These are phyloP conservation scores for Vigna unguiculata DNA, from an alignment of 306 rosid species.

Conservation along the genomic window DNA sequence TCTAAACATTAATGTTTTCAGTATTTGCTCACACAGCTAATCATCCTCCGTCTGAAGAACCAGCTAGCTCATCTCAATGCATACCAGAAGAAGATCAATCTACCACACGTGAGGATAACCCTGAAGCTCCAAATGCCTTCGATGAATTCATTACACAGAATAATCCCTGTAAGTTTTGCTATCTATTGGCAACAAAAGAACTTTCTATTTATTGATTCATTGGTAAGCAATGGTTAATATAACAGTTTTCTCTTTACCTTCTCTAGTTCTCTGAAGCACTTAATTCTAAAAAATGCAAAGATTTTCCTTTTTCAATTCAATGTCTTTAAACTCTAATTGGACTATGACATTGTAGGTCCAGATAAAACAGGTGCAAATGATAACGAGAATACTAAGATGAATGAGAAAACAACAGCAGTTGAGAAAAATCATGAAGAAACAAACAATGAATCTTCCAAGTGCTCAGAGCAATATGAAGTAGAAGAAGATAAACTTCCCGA, in stretches of 20 bases:
- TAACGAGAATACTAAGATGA: conserved; percentile 23
- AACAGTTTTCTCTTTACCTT: background rate
- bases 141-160: conserved; percentile 54
- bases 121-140: conserved; percentile 49
- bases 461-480: conserved; percentile 48
- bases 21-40: conserved; percentile 39
- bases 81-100: conserved; percentile 52
- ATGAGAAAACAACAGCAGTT: conserved; percentile 38
- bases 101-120: conserved; percentile 50
- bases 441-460: conserved; percentile 42
- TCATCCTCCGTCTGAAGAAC: conserved; percentile 45
- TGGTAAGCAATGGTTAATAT: background rate
- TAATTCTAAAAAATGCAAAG: conserved; percentile 6
- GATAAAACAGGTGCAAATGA: conserved; percentile 38
- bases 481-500: conserved; percentile 72
- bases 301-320: conserved; percentile 15
- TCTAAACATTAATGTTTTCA: conserved; percentile 25
- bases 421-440: conserved; percentile 49
- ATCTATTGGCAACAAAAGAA: background rate
- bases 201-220: background rate
- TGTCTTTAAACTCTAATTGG: background rate
- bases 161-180: conserved; percentile 50
- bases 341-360: conserved; percentile 36
- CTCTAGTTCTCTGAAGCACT: conserved; percentile 8
- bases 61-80: conserved; percentile 38